Evolutionary conservation across 2,329 filamentous ascomycete genomes (phyloP), one percentile per base, ranked within the genome.

Genomic region (Cladosporium velox): DNA sequence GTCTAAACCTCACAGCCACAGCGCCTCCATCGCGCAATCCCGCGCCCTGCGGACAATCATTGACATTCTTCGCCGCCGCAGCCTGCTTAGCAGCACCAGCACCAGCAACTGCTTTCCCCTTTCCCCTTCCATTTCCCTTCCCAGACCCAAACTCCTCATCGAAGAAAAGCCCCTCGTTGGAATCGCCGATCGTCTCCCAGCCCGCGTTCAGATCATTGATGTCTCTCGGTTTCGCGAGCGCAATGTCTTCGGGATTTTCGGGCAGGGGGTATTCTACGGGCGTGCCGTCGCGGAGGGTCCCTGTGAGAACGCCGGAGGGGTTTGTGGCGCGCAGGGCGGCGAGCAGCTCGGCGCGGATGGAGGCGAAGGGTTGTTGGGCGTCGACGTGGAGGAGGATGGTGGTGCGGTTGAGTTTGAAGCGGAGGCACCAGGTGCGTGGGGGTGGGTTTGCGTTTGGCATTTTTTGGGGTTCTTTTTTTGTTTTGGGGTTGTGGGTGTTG

Each of bases 371-470:
- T 64, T 78, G 72, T 6, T 82, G 75, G 0, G 80, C 80, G 61
- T 82, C 77, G 70, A 78, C 73, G 73, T 83, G 80, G 0, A 84
- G 77, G 51, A 84, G 72, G 67, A 84, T 72, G 38, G 82, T 84
- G 35, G 77, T 81, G 58, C 77, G 79, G 72, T 78, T 73, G 63
- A 79, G 73, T 70, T 84, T 84, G 70, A 84, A 78, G 66, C 81
- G 80, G 34, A 84, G 76, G 0, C 61, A 64, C 61, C 61, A 64
- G 26, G 55, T 52, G 26, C 61, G 61, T 8, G 61, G 14, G 11
- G 61, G 61, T 1, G 61, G 61, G 51, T 64, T 57, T 24, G 51
- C 34, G 51, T 30, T 64, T 18, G 61, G 61, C 61, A 64, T 64
- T 3, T 30, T 28, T 3, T 30, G 52, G 8, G 52, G 3, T 55